These are phyloP conservation scores for Rubus parviflorus DNA, from an alignment of 306 rosid species.

Conservation along the genomic window DNA sequence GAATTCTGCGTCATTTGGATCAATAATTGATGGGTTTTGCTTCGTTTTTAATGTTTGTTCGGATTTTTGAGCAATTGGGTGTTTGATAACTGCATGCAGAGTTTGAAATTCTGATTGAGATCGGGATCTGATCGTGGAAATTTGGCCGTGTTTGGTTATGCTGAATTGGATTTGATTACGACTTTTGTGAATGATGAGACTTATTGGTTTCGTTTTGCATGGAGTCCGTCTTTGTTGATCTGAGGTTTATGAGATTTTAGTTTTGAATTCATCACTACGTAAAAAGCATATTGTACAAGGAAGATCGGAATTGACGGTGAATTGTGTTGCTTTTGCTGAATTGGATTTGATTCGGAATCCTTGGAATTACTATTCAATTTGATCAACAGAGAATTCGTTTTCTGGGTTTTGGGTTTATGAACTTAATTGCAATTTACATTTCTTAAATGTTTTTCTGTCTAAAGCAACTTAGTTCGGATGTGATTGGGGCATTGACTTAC, in stretches of 20 bases:
- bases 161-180: constrained; percentile 1
- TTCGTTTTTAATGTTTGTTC: constrained; percentile 15
- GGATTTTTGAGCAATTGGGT: constrained; percentile 20
- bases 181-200: background rate
- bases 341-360: constrained; percentile 16
- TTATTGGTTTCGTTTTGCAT: constrained; percentile 10
- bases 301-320: constrained; percentile 9
- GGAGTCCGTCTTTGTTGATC: constrained; percentile 10
- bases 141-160: constrained; percentile 16
- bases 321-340: constrained; percentile 13
- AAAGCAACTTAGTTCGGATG: constrained; percentile 16
- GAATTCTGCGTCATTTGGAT: constrained; percentile 27
- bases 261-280: background rate
- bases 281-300: background rate
- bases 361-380: background rate
- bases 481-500: constrained; percentile 21
- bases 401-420: constrained; percentile 25
- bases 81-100: constrained; percentile 2
- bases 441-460: background rate
- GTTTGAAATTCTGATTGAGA: constrained; percentile 23
- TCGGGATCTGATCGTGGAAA: constrained; percentile 43
- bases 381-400: constrained; percentile 14
- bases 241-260: constrained; percentile 13
- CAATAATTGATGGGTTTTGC: constrained; percentile 29
- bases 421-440: constrained; percentile 9